phyloP scores from a whole-genome alignment of 2,329 filamentous ascomycete species.

The Cordyceps pruinosa region DNA sequence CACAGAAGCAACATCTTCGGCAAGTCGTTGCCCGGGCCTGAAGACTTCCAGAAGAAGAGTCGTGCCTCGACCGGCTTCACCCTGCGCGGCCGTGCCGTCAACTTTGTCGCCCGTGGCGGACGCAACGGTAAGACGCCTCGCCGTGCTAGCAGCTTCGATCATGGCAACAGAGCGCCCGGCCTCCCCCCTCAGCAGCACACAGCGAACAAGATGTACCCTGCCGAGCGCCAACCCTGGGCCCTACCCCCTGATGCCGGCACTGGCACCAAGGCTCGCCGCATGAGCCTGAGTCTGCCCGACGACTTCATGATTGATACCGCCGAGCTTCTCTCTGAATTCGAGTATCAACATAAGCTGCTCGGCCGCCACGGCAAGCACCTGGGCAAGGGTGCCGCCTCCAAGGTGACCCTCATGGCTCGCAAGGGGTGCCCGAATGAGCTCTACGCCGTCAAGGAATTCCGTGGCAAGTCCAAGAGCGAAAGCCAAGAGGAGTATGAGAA shows the following conservation, averaged over 20 bases:
- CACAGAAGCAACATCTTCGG: slow-evolving; percentile 20
- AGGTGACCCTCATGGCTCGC: slow-evolving; percentile 72
- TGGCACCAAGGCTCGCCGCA: slow-evolving; percentile 69
- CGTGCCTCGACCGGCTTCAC: slow-evolving; percentile 45
- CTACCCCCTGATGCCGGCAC: slow-evolving; percentile 62
- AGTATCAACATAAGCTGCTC: slow-evolving; percentile 62
- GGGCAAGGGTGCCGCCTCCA: slow-evolving; percentile 76
- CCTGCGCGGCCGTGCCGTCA: slow-evolving; percentile 41
- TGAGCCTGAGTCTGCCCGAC: slow-evolving; percentile 67
- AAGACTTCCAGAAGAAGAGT: slow-evolving; percentile 44
- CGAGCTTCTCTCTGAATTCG: slow-evolving; percentile 63
- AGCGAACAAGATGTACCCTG: slow-evolving; percentile 22
- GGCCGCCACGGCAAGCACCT: slow-evolving; percentile 68
- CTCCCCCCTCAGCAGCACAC: slow-evolving; percentile 18
- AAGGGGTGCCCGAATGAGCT: slow-evolving; percentile 59
- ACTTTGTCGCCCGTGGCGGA: slow-evolving; percentile 33
- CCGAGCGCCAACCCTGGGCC: slow-evolving; percentile 46
- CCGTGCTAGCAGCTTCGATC: slow-evolving; percentile 46
- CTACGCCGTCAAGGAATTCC: slow-evolving; percentile 84
- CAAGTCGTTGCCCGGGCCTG: slow-evolving; percentile 31
- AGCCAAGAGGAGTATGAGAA: slow-evolving; percentile 69
- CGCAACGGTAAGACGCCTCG: slow-evolving; percentile 20
- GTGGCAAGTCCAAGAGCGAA: slow-evolving; percentile 63
- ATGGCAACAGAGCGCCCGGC: slow-evolving; percentile 22
- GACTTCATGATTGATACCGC: slow-evolving; percentile 66